Evolutionary conservation across 2,329 filamentous ascomycete genomes (phyloP).

Genomic region (Leptosphaerulina australis): DNA sequence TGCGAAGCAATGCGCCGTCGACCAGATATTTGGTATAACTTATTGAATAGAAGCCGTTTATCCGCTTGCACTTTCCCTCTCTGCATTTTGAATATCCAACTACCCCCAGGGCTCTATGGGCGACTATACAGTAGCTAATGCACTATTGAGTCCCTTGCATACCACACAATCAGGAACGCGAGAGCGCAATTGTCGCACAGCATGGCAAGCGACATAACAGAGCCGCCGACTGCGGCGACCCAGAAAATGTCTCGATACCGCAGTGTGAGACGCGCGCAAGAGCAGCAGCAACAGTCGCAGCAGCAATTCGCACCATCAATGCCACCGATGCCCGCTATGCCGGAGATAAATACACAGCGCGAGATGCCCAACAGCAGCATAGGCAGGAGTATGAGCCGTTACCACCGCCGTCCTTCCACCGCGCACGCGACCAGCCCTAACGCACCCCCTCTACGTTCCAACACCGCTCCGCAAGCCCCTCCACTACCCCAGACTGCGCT

Average conservation of each 20-base stretch:
- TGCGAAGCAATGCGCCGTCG: slow-evolving; percentile 13
- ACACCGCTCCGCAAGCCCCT: slow-evolving; percentile 30
- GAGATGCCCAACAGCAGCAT: slow-evolving; percentile 16
- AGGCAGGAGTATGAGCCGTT: slow-evolving; percentile 51
- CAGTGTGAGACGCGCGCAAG: slow-evolving; percentile 58
- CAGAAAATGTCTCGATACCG: slow-evolving; percentile 64
- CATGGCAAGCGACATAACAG: slow-evolving; percentile 43
- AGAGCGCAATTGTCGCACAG: slow-evolving; percentile 26
- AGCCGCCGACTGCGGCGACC: slow-evolving; percentile 29
- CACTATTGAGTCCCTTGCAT: slow-evolving; percentile 14
- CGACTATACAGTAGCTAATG: slow-evolving; percentile 10
- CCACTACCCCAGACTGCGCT: slow-evolving; percentile 20
- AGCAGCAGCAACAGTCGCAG: slow-evolving; percentile 35
- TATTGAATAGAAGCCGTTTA: slow-evolving; percentile 28
- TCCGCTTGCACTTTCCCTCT: slow-evolving; percentile 31
- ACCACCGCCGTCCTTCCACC: slow-evolving; percentile 44
- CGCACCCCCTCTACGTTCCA: slow-evolving; percentile 31
- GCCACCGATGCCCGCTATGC: slow-evolving; percentile 26
- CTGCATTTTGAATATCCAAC: slow-evolving; percentile 5
- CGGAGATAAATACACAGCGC: slow-evolving; percentile 6
- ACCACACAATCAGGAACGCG: slow-evolving; percentile 19
- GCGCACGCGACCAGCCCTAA: slow-evolving; percentile 36
- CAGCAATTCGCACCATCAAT: slow-evolving; percentile 24
- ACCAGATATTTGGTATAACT: slow-evolving; percentile 8
- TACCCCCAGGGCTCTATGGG: slow-evolving; percentile 7